Percentiles rank a stretch among this genome's conserved stretches.
Evolutionary conservation across 1,139 yeast species (phyloP).

Genomic region (Yarrowia galli): DNA sequence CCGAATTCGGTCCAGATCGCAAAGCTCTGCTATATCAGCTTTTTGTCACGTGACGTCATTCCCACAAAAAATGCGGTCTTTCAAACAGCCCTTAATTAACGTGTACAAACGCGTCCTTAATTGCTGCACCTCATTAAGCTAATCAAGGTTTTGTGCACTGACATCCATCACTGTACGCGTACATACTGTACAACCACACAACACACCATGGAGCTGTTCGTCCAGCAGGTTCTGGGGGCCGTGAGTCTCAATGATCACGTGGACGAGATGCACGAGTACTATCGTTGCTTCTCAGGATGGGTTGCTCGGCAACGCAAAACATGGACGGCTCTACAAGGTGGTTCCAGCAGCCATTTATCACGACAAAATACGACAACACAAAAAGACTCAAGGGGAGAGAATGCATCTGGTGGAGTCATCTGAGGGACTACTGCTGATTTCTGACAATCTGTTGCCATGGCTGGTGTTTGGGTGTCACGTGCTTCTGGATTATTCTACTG

Average conservation of each 20-base stretch:
- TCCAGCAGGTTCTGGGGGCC: constrained; percentile 14
- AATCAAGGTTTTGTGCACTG: too few relatives aligned
- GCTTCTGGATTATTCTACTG: neutral
- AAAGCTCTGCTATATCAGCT: too few relatives aligned
- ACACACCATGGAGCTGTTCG: constrained; percentile 6
- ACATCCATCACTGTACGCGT: too few relatives aligned
- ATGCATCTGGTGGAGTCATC: neutral
- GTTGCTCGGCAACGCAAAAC: neutral
- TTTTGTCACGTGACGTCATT: too few relatives aligned
- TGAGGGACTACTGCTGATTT: neutral
- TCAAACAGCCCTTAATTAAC: too few relatives aligned
- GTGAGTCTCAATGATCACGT: constrained; percentile 15
- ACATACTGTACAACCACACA: too few relatives aligned
- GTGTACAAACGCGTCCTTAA: too few relatives aligned
- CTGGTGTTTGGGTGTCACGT: constrained; percentile 6
- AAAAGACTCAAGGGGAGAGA: neutral
- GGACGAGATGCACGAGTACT: constrained; percentile 10
- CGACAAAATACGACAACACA: neutral
- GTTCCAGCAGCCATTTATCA: neutral
- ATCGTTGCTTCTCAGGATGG: constrained; percentile 1
- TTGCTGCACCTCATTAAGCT: too few relatives aligned
- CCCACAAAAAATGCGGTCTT: too few relatives aligned
- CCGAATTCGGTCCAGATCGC: too few relatives aligned
- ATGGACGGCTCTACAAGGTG: neutral
- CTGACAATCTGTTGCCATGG: constrained; percentile 17